These are phyloP conservation scores for Mucuna pruriens DNA, from an alignment of 306 rosid genomes.

Conservation along the genomic window DNA sequence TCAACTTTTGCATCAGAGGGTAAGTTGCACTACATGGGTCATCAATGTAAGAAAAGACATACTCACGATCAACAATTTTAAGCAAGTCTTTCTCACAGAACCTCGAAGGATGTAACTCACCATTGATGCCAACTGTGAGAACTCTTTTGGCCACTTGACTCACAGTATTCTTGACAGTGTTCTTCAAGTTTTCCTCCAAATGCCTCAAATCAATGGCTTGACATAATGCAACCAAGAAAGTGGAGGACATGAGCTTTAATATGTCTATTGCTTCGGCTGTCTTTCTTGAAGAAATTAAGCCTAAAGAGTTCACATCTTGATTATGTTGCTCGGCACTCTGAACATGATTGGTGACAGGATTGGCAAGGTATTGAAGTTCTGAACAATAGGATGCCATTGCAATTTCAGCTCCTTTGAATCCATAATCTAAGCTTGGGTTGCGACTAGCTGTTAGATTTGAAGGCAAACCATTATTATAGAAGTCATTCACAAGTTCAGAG, in stretches of 20 bases:
- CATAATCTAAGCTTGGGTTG: conserved; percentile 88
- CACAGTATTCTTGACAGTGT: conserved; percentile 62
- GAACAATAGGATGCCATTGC: conserved; percentile 99
- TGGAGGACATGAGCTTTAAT: conserved; percentile 82
- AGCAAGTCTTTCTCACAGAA: conserved; percentile 83
- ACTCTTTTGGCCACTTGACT: conserved; percentile 72
- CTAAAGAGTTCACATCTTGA: conserved; percentile 94
- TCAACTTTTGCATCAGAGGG: conserved; percentile 80
- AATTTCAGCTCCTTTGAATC: conserved; percentile 88
- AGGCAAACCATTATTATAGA: conserved; percentile 87
- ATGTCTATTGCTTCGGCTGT: conserved; percentile 83
- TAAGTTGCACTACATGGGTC: conserved; percentile 82
- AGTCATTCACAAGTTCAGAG: conserved; percentile 93
- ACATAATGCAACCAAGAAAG: conserved; percentile 81
- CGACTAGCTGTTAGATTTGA: conserved; percentile 76
- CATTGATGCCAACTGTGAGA: conserved; percentile 61
- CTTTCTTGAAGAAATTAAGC: conserved; percentile 79
- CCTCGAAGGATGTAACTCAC: conserved; percentile 84
- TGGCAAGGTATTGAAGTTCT: conserved; percentile 86
- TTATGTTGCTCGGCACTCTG: conserved; percentile 97
- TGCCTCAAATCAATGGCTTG: conserved; percentile 91
- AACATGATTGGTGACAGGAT: conserved; percentile 92
- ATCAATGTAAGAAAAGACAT: conserved; percentile 69
- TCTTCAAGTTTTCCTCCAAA: conserved; percentile 79
- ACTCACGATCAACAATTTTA: conserved; percentile 73